These are phyloP conservation scores for Aspergillus versicolor DNA, from an alignment of 2,329 filamentous ascomycete species.

Conservation along the genomic window DNA sequence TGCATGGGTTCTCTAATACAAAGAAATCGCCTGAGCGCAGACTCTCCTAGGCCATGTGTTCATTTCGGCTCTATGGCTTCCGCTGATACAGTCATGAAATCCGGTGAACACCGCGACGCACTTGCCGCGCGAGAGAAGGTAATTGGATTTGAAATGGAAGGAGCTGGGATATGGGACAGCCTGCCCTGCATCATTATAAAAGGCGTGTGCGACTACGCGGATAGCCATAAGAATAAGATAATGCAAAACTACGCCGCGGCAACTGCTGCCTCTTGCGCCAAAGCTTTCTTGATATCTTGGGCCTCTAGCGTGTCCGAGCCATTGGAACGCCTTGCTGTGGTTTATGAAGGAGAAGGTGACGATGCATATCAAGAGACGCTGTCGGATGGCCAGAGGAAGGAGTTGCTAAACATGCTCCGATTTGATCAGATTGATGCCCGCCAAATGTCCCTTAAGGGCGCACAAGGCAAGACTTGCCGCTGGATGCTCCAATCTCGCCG, in stretches of 20 bases:
- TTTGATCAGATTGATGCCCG: no score
- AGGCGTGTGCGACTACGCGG: conserved; percentile 19
- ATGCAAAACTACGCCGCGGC: conserved; percentile 19
- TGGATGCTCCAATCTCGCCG: no score
- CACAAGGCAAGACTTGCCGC: no score
- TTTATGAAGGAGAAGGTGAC: no score
- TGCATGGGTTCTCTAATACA: background rate
- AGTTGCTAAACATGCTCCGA: no score
- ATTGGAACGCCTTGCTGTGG: no score
- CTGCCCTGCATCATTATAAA: conserved; percentile 2
- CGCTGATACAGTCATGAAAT: conserved; percentile 15
- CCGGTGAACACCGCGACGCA: conserved; percentile 9
- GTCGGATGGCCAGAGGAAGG: no score
- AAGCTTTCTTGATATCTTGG: background rate
- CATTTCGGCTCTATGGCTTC: conserved; percentile 12
- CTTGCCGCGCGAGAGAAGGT: background rate
- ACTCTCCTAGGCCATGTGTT: background rate
- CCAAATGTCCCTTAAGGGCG: no score
- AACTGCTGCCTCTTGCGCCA: background rate
- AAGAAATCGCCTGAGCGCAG: background rate
- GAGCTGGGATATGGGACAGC: background rate
- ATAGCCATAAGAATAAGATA: conserved; percentile 19
- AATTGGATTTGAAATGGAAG: conserved; percentile 17
- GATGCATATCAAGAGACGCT: no score
- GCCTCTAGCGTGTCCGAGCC: background rate